A percentile compares a stretch with the other conserved stretches of the same genome.
Evolutionary conservation across 2,329 filamentous ascomycete species (phyloP).

Genomic region (Cadophora malorum): DNA sequence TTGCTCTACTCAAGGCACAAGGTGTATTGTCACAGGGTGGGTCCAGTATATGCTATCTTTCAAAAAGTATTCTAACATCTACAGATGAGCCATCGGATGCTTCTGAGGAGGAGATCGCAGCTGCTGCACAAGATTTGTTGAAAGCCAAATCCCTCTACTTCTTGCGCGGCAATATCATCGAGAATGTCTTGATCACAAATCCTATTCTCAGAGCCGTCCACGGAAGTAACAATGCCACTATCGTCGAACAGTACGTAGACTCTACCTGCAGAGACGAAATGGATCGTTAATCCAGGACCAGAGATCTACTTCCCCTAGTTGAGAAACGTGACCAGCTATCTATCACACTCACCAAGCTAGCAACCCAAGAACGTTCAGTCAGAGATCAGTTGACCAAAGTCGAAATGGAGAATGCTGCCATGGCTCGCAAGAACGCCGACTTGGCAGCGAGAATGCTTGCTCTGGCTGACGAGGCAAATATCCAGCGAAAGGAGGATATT

Average conservation of each 20-base stretch:
- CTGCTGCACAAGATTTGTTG: slow-evolving; percentile 67
- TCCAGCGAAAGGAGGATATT: slow-evolving; percentile 59
- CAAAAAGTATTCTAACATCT: slow-evolving; percentile 26
- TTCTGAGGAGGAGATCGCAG: slow-evolving; percentile 58
- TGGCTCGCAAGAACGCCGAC: slow-evolving; percentile 65
- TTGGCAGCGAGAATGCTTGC: slow-evolving; percentile 68
- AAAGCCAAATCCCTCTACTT: slow-evolving; percentile 74
- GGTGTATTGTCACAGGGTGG: slow-evolving; percentile 41
- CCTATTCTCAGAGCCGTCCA: slow-evolving; percentile 82
- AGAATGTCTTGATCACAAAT: slow-evolving; percentile 73
- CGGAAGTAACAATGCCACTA: slow-evolving; percentile 65
- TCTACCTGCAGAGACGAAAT: slow-evolving; percentile 17
- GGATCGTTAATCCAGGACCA: slow-evolving; percentile 13
- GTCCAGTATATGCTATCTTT: not conserved
- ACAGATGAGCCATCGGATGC: slow-evolving; percentile 44
- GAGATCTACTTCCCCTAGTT: slow-evolving; percentile 65
- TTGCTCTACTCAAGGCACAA: slow-evolving; percentile 64
- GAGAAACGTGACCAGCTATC: slow-evolving; percentile 72
- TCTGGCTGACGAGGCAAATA: slow-evolving; percentile 63
- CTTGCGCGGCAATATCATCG: slow-evolving; percentile 71
- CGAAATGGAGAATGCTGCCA: slow-evolving; percentile 63
- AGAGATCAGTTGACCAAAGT: slow-evolving; percentile 60
- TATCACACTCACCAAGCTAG: slow-evolving; percentile 65
- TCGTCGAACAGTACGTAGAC: slow-evolving; percentile 68
- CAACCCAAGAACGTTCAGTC: slow-evolving; percentile 57